A percentile compares a stretch with the other conserved stretches of the same genome.
Evolutionary conservation across 2,329 filamentous ascomycete genomes (phyloP).

Genomic region (Ploettnerulaceae sp.): DNA sequence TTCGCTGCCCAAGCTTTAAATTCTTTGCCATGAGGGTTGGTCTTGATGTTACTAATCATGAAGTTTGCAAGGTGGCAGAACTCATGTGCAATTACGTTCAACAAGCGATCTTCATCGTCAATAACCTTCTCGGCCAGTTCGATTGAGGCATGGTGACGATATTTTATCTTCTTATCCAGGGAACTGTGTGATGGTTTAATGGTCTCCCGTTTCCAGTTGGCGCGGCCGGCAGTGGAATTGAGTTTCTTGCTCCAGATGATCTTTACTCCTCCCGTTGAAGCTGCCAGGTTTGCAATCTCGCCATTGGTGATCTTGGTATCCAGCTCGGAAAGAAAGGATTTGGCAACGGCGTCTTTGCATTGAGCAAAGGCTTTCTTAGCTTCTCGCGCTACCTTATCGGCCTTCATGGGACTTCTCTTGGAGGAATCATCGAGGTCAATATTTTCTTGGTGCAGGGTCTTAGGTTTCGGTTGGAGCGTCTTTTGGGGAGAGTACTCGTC

Average conservation of each 20-base stretch:
- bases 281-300: conserved; percentile 52
- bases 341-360: conserved; percentile 58
- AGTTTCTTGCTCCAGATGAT: conserved; percentile 74
- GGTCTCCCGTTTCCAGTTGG: conserved; percentile 64
- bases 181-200: conserved; percentile 32
- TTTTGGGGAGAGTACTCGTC: conserved; percentile 54
- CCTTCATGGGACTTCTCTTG: conserved; percentile 34
- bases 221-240: conserved; percentile 72
- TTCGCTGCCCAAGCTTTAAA: conserved; percentile 72
- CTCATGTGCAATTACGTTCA: conserved; percentile 93
- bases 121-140: conserved; percentile 89
- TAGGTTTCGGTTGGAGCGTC: conserved; percentile 28
- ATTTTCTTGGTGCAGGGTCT: conserved; percentile 9
- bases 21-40: conserved; percentile 74
- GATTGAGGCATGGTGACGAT: conserved; percentile 66
- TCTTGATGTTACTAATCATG: conserved; percentile 72
- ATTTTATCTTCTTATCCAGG: conserved; percentile 6
- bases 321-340: conserved; percentile 62
- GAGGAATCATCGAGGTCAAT: conserved; percentile 5
- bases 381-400: conserved; percentile 36
- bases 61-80: conserved; percentile 94
- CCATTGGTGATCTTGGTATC: conserved; percentile 60
- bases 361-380: conserved; percentile 58
- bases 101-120: conserved; percentile 66
- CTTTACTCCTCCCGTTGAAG: conserved; percentile 63